These are phyloP conservation scores for Chrysoporthe austroafricana DNA, from an alignment of 2,329 filamentous ascomycete species.

Conservation along the genomic window DNA sequence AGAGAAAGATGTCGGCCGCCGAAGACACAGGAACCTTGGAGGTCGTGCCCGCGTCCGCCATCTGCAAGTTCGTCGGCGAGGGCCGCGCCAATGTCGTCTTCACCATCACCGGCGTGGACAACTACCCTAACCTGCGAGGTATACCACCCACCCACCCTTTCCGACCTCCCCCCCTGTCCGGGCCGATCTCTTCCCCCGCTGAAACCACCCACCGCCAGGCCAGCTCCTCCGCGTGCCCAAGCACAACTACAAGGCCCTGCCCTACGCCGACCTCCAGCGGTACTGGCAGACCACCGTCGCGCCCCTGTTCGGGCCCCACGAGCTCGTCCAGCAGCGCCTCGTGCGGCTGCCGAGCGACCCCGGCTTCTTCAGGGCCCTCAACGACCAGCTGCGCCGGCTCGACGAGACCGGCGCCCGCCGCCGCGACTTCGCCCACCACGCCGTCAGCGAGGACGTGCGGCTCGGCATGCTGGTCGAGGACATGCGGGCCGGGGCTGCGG, in stretches of 20 bases:
- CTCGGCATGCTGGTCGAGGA: conserved; percentile 75
- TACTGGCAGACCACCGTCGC: conserved; percentile 57
- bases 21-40: conserved; percentile 18
- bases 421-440: conserved; percentile 52
- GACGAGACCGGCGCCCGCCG: conserved; percentile 44
- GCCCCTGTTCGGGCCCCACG: conserved; percentile 58
- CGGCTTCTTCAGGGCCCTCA: conserved; percentile 51
- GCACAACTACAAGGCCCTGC: conserved; percentile 52
- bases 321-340: conserved; percentile 60
- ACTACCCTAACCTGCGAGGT: conserved; percentile 24
- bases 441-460: conserved; percentile 54
- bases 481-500: conserved; percentile 57
- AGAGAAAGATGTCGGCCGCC: conserved; percentile 2
- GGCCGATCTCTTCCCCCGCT: conserved; percentile 4
- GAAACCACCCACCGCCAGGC: conserved; percentile 38
- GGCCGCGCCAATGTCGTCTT: conserved; percentile 81
- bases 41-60: conserved; percentile 14
- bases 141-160: background rate
- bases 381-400: conserved; percentile 54
- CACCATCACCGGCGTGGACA: conserved; percentile 45
- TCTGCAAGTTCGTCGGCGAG: conserved; percentile 57
- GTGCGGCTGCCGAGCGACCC: conserved; percentile 48
- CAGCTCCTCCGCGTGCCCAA: conserved; percentile 67
- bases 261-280: conserved; percentile 44
- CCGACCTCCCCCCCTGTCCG: background rate